Evolutionary conservation across 2,329 filamentous ascomycete species (phyloP).

Genomic region (Penicillium capsulatum): DNA sequence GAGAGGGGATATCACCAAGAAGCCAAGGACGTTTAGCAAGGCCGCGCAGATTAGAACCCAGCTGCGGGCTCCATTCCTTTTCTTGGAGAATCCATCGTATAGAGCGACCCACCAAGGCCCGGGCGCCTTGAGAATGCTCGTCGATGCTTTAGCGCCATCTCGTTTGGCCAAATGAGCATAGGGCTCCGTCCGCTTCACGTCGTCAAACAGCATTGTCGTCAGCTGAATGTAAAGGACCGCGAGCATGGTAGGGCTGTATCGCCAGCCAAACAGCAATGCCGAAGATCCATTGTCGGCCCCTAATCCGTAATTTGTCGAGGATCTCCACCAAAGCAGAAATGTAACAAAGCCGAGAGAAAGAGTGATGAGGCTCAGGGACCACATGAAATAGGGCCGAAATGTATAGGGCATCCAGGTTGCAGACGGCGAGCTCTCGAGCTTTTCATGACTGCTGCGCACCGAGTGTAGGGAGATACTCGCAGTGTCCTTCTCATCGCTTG

Average conservation of each 20-base stretch:
- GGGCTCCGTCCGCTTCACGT: slow-evolving; percentile 27
- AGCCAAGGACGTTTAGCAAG: slow-evolving; percentile 12
- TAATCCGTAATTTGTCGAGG: slow-evolving; percentile 20
- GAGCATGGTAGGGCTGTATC: slow-evolving; percentile 27
- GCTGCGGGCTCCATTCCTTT: slow-evolving; percentile 12
- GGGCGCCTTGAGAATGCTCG: slow-evolving; percentile 17
- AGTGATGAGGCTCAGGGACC: neutral
- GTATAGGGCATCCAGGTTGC: slow-evolving; percentile 13
- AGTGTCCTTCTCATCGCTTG: neutral
- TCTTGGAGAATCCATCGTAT: slow-evolving; percentile 14
- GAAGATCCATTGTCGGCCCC: slow-evolving; percentile 24
- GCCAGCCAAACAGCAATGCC: slow-evolving; percentile 24
- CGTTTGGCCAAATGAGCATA: slow-evolving; percentile 20
- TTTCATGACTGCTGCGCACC: neutral
- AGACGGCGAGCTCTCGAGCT: neutral
- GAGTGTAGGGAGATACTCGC: neutral
- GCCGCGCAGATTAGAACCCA: slow-evolving; percentile 8
- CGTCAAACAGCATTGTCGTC: slow-evolving; percentile 17
- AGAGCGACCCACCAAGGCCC: slow-evolving; percentile 23
- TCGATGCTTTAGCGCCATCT: slow-evolving; percentile 12
- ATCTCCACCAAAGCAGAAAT: slow-evolving; percentile 19
- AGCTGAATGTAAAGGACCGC: slow-evolving; percentile 25
- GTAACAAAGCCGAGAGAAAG: slow-evolving; percentile 4
- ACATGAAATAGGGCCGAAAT: slow-evolving; percentile 4
- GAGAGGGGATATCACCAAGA: slow-evolving; percentile 14